These are phyloP conservation scores for Citrus cavaleriei DNA, from an alignment of 345 rosid species.

Conservation along the genomic window DNA sequence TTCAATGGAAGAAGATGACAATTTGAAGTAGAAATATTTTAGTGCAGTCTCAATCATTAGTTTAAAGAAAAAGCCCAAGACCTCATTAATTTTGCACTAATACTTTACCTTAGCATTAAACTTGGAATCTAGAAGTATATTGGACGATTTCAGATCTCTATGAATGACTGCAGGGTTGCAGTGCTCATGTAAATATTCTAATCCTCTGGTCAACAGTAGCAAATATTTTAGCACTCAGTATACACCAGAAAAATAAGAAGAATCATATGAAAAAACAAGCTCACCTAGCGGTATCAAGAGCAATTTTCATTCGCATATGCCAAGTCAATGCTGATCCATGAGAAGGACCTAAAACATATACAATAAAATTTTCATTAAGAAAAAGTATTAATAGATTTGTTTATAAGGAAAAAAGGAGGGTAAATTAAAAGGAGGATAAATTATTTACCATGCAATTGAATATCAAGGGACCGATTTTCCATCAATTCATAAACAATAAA, in stretches of 20 bases:
- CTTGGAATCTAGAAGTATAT: constrained; percentile 77
- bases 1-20: neutral
- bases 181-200: constrained; percentile 91
- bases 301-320: constrained; percentile 90
- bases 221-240: constrained; percentile 3
- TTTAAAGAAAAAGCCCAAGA: constrained; percentile 3
- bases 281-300: constrained; percentile 87
- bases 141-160: constrained; percentile 98
- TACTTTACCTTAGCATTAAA: constrained; percentile 90
- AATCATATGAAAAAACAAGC: constrained; percentile 10
- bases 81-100: neutral
- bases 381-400: neutral
- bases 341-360: constrained; percentile 53
- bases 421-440: neutral
- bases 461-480: constrained; percentile 86
- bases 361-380: neutral
- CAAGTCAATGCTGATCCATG: constrained; percentile 72
- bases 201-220: constrained; percentile 60
- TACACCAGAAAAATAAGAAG: neutral
- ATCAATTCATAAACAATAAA: constrained; percentile 86
- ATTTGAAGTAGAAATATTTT: constrained; percentile 2
- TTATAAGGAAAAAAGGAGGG: neutral
- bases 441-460: constrained; percentile 79
- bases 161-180: constrained; percentile 91
- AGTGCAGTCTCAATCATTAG: neutral